Evolutionary conservation across 2,329 filamentous ascomycete species (phyloP), one percentile per base, ranked within the genome.

Genomic region (Cladosporium sp.): DNA sequence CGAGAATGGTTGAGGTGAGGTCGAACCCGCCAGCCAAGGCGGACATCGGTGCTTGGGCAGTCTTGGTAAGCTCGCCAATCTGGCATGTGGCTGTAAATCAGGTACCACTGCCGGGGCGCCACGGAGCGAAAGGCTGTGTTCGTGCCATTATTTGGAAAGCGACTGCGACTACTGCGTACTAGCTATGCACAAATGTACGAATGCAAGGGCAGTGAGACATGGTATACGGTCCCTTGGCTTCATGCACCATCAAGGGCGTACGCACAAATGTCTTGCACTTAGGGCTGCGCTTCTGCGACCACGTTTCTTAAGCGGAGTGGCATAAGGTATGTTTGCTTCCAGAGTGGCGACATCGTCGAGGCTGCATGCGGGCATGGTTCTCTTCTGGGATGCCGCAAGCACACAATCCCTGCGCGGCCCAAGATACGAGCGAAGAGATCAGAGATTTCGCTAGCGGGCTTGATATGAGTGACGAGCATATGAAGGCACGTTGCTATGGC

Each of bases 201-300:
- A 54, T 24, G 10, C n/a, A n/a, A 58, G 54, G 54, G 34, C 32
- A 36, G n/a, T 58, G 54, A 58, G 32, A 58, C 54, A 58, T 34
- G 18, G 54, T 36, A 58, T 38, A 36, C 10, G 32, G 11, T 36
- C 18, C 54, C 34, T 38, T 38, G 54, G 34, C 30, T 34, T 58
- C 54, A n/a, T 32, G 51, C 51, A 54, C 30, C 15, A 54, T 32
- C 28, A 11, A n/a, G 30, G 26, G 24, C 51, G 30, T 54, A 54
- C 14, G 51, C 51, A 54, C 28, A 54, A 21, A 54, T 34, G 51
- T 54, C 51, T 54, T 30, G 51, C 51, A 30, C 41, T 44, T 44
- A 44, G 41, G 41, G 51, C n/a, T 32, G 26, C 18, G 51, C 51
- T 54, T n/a, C 51, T 54, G 51, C 51, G 28, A 18, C 28, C 51